Conservation (phyloP, 306 rosid species). For the Prunus mume region DNA sequence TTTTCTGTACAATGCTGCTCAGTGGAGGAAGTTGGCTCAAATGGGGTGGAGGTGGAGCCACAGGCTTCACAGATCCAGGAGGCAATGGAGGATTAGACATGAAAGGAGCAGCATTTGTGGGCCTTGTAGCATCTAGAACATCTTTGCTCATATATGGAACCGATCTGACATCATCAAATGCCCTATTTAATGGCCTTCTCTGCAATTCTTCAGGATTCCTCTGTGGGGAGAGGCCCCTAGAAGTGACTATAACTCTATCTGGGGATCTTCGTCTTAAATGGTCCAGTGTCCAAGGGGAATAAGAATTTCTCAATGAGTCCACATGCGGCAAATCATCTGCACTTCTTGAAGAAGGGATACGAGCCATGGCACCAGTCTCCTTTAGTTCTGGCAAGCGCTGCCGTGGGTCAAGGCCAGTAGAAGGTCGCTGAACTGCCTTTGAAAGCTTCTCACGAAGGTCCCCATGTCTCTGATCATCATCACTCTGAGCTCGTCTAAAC, state of each 20-base stretch:
- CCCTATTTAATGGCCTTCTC: constrained; percentile 54
- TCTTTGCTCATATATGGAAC: constrained; percentile 53
- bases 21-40: constrained; percentile 62
- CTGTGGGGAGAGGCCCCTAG: constrained; percentile 39
- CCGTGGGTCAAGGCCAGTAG: constrained; percentile 31
- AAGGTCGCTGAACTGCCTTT: constrained; percentile 41
- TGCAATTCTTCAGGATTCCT: constrained; percentile 35
- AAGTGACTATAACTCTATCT: constrained; percentile 32
- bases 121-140: constrained; percentile 55
- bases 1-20: constrained; percentile 45
- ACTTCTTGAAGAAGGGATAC: constrained; percentile 55
- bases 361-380: constrained; percentile 43
- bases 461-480: constrained; percentile 41
- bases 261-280: constrained; percentile 62
- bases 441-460: constrained; percentile 91
- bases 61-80: constrained; percentile 56
- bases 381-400: constrained; percentile 41
- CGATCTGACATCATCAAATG: constrained; percentile 53
- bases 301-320: constrained; percentile 65
- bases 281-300: constrained; percentile 76
- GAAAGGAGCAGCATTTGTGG: constrained; percentile 44
- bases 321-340: constrained; percentile 56
- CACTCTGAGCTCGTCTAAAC: constrained; percentile 40
- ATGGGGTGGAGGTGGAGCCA: constrained; percentile 45
- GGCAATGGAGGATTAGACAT: constrained; percentile 49